phyloP scores from a whole-genome alignment of 1,139 yeast species.

The Oligophagozyma castellii region DNA sequence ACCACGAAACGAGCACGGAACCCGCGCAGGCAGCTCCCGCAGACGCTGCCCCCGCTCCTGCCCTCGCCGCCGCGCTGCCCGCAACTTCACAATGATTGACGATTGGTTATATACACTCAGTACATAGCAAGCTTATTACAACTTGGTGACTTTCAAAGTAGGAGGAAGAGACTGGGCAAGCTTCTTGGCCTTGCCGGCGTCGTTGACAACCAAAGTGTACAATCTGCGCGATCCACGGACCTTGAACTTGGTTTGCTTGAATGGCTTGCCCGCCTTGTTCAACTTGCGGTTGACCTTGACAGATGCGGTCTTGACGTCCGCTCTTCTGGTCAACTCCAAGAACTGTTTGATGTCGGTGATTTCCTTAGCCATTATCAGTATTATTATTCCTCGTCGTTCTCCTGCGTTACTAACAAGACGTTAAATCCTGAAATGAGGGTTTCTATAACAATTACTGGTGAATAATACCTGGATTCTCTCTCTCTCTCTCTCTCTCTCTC shows the following conservation, averaged over 20 bases:
- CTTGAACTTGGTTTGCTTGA: constrained; percentile 97
- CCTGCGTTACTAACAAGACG: no score
- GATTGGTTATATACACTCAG: constrained; percentile 1
- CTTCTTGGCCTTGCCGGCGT: constrained; percentile 96
- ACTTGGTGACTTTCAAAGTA: constrained; percentile 64
- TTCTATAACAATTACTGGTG: no score
- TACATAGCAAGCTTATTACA: no score
- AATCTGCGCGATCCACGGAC: constrained; percentile 91
- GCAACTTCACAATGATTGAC: constrained; percentile 1
- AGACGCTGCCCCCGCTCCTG: no score
- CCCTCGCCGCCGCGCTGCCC: no score
- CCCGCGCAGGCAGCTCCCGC: background rate
- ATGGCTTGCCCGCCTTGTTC: constrained; percentile 71
- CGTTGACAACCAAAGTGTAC: constrained; percentile 93
- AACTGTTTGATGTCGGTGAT: constrained; percentile 95
- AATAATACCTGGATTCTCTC: no score
- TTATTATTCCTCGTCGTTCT: no score
- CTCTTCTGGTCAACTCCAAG: constrained; percentile 95
- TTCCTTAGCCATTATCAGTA: constrained; percentile 44
- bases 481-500: no score
- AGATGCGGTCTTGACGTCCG: constrained; percentile 88
- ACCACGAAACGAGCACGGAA: background rate
- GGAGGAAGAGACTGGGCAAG: constrained; percentile 98
- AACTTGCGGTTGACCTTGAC: constrained; percentile 82
- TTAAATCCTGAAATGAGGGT: no score